Evolutionary conservation across 2,329 filamentous ascomycete species (phyloP).

Genomic region (Hymenoscyphus repandus): DNA sequence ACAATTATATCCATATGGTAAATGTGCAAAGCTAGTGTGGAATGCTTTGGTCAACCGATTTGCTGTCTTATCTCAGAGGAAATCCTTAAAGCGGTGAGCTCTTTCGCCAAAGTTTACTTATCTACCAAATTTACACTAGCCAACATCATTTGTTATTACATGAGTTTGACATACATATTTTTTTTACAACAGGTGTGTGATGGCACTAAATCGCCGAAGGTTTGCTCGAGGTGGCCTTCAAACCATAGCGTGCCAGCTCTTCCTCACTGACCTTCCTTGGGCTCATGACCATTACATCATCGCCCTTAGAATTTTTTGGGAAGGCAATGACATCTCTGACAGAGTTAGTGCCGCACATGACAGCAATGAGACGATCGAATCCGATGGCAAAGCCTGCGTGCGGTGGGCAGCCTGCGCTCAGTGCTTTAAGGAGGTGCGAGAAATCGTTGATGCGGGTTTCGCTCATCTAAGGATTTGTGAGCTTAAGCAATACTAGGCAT

Average conservation of each 20-base stretch:
- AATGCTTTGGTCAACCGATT: too few relatives aligned
- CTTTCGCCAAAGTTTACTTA: background rate
- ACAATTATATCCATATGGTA: too few relatives aligned
- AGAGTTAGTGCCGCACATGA: slow-evolving; percentile 70
- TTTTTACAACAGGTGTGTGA: background rate
- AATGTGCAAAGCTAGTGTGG: too few relatives aligned
- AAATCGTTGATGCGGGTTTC: slow-evolving; percentile 73
- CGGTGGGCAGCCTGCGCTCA: slow-evolving; percentile 83
- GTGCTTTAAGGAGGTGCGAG: slow-evolving; percentile 74
- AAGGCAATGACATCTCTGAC: slow-evolving; percentile 95
- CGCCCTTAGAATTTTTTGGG: slow-evolving; percentile 86
- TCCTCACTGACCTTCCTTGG: slow-evolving; percentile 63
- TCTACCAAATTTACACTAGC: too few relatives aligned
- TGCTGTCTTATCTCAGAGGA: too few relatives aligned
- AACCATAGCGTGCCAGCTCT: slow-evolving; percentile 26
- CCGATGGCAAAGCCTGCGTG: slow-evolving; percentile 92
- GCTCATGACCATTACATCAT: slow-evolving; percentile 77
- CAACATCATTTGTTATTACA: background rate
- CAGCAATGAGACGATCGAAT: slow-evolving; percentile 78
- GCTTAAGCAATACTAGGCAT: background rate
- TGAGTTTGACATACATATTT: background rate
- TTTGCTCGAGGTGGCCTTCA: slow-evolving; percentile 10
- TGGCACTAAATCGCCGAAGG: background rate
- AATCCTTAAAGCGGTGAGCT: background rate
- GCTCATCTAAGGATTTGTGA: slow-evolving; percentile 21